Evolutionary conservation across 2,329 filamentous ascomycete species (phyloP).

Genomic region (Ambrosiella beaveri): DNA sequence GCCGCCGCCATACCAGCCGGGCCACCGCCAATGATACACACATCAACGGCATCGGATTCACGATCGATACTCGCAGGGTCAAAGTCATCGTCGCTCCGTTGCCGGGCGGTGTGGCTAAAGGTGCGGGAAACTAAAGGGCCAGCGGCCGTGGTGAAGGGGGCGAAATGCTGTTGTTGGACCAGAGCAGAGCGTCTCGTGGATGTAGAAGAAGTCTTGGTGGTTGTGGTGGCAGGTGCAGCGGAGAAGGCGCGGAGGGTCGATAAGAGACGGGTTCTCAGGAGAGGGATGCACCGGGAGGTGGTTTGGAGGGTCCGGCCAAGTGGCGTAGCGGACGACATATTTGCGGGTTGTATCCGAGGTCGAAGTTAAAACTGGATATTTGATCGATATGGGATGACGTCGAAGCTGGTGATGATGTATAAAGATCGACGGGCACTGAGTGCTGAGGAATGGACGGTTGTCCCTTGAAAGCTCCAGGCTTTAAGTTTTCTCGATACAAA

Average conservation of each 20-base stretch:
- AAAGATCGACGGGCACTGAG: background rate
- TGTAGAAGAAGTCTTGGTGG: background rate
- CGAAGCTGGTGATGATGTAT: background rate
- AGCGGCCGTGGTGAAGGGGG: background rate
- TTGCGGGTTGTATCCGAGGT: slow-evolving; percentile 1
- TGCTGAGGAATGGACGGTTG: background rate
- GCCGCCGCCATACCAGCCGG: slow-evolving; percentile 84
- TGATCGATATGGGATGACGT: background rate
- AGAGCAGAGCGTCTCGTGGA: background rate
- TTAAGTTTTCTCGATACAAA: background rate
- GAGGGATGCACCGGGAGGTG: slow-evolving; percentile 19
- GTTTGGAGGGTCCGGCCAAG: slow-evolving; percentile 25
- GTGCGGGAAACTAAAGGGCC: background rate
- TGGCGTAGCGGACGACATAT: slow-evolving; percentile 23
- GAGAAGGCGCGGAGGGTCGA: slow-evolving; percentile 5
- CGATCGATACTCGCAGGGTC: slow-evolving; percentile 57
- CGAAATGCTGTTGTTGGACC: slow-evolving; percentile 11
- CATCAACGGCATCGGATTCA: slow-evolving; percentile 85
- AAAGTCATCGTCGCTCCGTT: slow-evolving; percentile 32
- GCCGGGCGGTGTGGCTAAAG: slow-evolving; percentile 13
- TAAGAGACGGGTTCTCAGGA: slow-evolving; percentile 1
- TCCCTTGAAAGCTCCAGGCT: background rate
- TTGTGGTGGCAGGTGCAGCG: background rate
- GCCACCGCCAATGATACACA: slow-evolving; percentile 93
- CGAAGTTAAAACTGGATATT: background rate